phyloP scores from a whole-genome alignment of 2,329 filamentous ascomycete genomes.

The Aspergillus sp. region DNA sequence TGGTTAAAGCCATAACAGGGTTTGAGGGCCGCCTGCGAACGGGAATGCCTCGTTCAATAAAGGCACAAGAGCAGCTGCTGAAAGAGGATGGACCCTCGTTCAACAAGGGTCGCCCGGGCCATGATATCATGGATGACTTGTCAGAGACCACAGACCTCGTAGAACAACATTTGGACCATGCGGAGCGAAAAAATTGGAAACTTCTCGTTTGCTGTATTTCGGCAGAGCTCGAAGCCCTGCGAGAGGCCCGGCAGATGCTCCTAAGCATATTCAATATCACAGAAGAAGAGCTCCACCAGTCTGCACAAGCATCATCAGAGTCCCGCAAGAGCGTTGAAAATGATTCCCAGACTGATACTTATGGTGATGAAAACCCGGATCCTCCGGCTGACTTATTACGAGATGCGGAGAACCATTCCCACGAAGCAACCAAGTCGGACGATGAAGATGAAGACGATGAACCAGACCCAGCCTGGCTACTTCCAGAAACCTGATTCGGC shows the following conservation, averaged over 20 bases:
- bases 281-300: constrained; percentile 17
- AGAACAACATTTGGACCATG: constrained; percentile 50
- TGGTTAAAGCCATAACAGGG: constrained; percentile 50
- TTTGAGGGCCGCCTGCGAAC: constrained; percentile 47
- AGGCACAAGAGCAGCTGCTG: constrained; percentile 22
- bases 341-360: constrained; percentile 18
- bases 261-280: constrained; percentile 32
- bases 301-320: constrained; percentile 8
- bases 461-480: constrained; percentile 45
- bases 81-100: constrained; percentile 11
- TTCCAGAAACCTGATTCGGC: constrained; percentile 28
- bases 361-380: constrained; percentile 32
- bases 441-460: constrained; percentile 40
- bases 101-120: constrained; percentile 21
- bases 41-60: constrained; percentile 34
- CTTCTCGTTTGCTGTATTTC: constrained; percentile 62
- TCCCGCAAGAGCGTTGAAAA: constrained; percentile 5
- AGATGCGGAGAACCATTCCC: constrained; percentile 26
- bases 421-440: constrained; percentile 30
- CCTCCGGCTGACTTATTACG: constrained; percentile 38
- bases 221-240: constrained; percentile 59
- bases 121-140: constrained; percentile 46
- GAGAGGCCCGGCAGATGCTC: constrained; percentile 40
- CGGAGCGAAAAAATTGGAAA: constrained; percentile 58
- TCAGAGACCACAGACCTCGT: constrained; percentile 48